Evolutionary conservation across 2,329 filamentous ascomycete species (phyloP).

Genomic region (Alternaria brassicicola): DNA sequence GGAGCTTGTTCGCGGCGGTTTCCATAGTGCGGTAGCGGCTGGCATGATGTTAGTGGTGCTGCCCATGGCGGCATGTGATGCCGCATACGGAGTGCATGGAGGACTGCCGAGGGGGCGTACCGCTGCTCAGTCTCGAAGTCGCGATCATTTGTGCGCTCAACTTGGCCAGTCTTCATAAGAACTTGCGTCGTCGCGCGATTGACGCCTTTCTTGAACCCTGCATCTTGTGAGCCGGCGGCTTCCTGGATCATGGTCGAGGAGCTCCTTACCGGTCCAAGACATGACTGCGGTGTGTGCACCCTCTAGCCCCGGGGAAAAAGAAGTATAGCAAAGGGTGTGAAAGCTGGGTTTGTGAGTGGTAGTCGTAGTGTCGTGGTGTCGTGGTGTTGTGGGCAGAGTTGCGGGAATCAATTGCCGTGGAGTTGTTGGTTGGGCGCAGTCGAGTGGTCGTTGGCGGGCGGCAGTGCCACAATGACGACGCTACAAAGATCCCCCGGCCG

Average conservation of each 20-base stretch:
- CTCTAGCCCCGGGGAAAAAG: conserved; percentile 4
- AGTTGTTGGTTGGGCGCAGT: conserved; percentile 19
- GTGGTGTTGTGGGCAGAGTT: conserved; percentile 5
- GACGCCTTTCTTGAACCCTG: conserved; percentile 94
- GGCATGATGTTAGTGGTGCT: conserved; percentile 13
- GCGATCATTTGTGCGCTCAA: conserved; percentile 97
- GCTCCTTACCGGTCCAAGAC: conserved; percentile 64
- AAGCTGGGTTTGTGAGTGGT: not conserved
- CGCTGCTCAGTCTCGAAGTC: conserved; percentile 98
- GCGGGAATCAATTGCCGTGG: conserved; percentile 11
- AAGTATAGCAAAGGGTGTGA: not conserved
- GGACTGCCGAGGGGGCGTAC: conserved; percentile 52
- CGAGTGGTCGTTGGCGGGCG: conserved; percentile 19
- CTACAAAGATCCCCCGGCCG: conserved; percentile 17
- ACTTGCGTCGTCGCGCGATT: conserved; percentile 99
- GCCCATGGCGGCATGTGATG: not conserved
- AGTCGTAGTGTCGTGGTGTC: conserved; percentile 3
- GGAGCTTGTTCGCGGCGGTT: conserved; percentile 84
- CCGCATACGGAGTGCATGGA: not conserved
- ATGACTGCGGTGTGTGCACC: conserved; percentile 36
- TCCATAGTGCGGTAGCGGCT: conserved; percentile 98
- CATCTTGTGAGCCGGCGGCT: conserved; percentile 28
- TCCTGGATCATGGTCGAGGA: conserved; percentile 11
- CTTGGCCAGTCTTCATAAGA: conserved; percentile 99
- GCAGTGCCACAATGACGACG: conserved; percentile 41